phyloP scores from a whole-genome alignment of 208 protist species.

The Trypanosoma mega region DNA sequence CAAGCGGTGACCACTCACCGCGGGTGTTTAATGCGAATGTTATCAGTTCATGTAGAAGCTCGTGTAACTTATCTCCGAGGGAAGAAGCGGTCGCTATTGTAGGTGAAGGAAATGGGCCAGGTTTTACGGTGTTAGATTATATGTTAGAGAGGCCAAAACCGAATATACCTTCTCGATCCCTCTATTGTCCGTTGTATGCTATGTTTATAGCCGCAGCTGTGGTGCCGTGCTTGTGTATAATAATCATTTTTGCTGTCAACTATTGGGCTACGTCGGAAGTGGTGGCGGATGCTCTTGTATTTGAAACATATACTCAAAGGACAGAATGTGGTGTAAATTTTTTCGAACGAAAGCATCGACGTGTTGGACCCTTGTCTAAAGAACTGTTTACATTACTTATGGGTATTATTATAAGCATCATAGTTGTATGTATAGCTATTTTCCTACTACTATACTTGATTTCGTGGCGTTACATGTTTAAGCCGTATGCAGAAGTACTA shows the following conservation, averaged over 20 bases:
- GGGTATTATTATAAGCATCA: conserved; percentile 26
- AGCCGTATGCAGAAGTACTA: conserved; percentile 4
- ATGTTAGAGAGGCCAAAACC: conserved; percentile 2
- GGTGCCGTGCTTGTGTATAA: conserved; percentile 22
- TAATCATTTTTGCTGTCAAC: conserved; percentile 41
- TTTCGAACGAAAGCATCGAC: not conserved
- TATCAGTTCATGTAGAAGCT: no score
- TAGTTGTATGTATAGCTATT: conserved; percentile 17
- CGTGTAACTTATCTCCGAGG: no score
- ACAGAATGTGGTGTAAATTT: not conserved
- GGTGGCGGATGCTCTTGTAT: not conserved
- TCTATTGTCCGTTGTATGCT: not conserved
- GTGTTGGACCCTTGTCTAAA: conserved; percentile 22
- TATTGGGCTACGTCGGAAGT: conserved; percentile 30
- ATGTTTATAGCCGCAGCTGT: conserved; percentile 12
- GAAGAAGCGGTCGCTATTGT: not conserved
- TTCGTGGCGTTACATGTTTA: conserved; percentile 18
- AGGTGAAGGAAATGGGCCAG: no score
- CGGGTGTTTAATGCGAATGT: no score
- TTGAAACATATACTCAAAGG: not conserved
- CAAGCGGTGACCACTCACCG: no score
- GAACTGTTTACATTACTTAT: conserved; percentile 30
- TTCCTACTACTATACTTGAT: conserved; percentile 4
- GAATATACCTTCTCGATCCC: not conserved
- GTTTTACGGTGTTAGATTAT: not conserved